A percentile compares a stretch with the other conserved stretches of the same genome.
These are phyloP conservation scores for Candida ficus DNA, from an alignment of 805 yeast species.

Conservation along the genomic window DNA sequence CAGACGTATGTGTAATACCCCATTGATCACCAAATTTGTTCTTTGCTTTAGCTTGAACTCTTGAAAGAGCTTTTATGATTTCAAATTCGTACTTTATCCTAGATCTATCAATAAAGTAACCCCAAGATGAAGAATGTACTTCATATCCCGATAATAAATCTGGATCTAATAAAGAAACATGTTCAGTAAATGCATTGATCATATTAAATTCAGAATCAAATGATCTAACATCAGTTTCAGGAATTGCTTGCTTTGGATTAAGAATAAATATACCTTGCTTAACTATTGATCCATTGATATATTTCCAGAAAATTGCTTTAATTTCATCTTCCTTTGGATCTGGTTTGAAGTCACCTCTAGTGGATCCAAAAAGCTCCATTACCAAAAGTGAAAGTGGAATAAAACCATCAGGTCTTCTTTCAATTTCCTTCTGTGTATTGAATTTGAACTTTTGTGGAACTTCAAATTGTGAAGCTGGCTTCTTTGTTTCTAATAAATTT, in stretches of 20 bases:
- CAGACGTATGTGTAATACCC: conserved; percentile 79
- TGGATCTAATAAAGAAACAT: conserved; percentile 69
- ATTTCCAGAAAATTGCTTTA: conserved; percentile 56
- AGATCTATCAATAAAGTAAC: conserved; percentile 71
- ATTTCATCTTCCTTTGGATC: conserved; percentile 64
- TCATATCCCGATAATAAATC: conserved; percentile 88
- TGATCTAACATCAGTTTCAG: conserved; percentile 8
- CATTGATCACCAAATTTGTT: conserved; percentile 63
- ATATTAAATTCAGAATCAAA: conserved; percentile 54
- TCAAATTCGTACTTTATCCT: conserved; percentile 42
- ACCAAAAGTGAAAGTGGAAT: conserved; percentile 51
- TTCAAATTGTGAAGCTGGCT: conserved; percentile 46
- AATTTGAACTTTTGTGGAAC: conserved; percentile 38
- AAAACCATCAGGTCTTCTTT: conserved; percentile 35
- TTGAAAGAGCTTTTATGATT: conserved; percentile 52
- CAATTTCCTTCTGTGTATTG: conserved; percentile 28
- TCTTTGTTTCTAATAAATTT: neutral
- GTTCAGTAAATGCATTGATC: conserved; percentile 47
- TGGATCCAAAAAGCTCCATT: conserved; percentile 63
- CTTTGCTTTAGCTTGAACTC: conserved; percentile 45
- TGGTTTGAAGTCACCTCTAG: conserved; percentile 47
- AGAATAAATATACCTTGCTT: conserved; percentile 35
- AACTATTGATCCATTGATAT: conserved; percentile 38
- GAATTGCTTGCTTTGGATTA: conserved; percentile 13
- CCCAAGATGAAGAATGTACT: conserved; percentile 80